phyloP scores from a whole-genome alignment of 139 green algal genomes.

The Closterium sp. region DNA sequence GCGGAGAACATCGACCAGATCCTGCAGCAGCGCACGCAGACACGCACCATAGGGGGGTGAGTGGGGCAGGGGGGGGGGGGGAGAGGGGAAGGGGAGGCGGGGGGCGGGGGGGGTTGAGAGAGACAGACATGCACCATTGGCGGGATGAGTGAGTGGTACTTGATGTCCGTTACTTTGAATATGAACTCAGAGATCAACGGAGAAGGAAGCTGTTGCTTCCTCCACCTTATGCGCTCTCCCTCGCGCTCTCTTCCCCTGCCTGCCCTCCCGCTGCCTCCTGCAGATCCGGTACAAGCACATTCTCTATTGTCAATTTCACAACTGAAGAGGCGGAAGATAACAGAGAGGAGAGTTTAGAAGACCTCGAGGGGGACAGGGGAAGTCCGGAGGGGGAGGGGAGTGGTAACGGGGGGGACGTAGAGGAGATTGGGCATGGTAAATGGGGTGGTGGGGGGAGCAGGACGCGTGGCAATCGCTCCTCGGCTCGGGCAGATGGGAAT shows the following conservation, averaged over 20 bases:
- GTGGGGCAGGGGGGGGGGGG: background rate
- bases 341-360: background rate
- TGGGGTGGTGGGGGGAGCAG: background rate
- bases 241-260: background rate
- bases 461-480: background rate
- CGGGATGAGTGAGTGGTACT: no score
- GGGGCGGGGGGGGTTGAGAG: no score
- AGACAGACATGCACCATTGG: no score
- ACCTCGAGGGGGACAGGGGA: background rate
- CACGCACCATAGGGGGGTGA: conserved; percentile 75
- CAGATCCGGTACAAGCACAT: background rate
- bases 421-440: background rate
- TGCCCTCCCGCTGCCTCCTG: background rate
- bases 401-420: background rate
- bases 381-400: background rate
- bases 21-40: conserved; percentile 76
- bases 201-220: no score
- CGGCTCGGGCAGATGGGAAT: background rate
- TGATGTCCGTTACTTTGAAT: no score
- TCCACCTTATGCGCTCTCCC: background rate
- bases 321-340: background rate
- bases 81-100: no score
- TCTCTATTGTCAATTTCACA: background rate
- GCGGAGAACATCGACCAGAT: conserved; percentile 85
- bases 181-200: no score